Base-by-base conservation (phyloP, 345 rosid species). In the Bruguiera gymnorhiza region DNA sequence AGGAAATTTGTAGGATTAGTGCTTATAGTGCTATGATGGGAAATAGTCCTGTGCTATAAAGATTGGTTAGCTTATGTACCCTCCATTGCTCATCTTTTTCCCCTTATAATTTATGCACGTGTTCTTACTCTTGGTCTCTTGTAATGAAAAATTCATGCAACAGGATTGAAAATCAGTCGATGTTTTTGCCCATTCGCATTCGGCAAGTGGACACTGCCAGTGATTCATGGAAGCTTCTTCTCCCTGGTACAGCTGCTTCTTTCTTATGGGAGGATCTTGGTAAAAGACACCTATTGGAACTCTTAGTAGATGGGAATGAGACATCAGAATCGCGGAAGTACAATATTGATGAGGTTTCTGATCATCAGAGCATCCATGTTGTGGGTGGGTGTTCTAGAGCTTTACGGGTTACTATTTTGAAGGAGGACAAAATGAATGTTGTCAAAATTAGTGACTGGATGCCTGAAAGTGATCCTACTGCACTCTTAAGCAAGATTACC, bases 261-360 rank as follows among this genome's bases (percentile, higher is more conserved):
- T 96, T 92, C 87, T 85, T 83, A 29, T 92, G 99, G 99, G 99
- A 96, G 80, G 90, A 92, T 85, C 85, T 92, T 77, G 96, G 97
- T 81, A 86, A 90, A 76, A 82, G 75, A 26, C 86, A 81, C 76
- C 71, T 86, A 24, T 67, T 92, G 76, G 99, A 89, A 79, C 78
- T 92, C 71, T 86, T 90, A 71, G 85, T 84, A 67, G 94, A 83
- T 79, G 94, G 98, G 48, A 74, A 84, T 53, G 92, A 92, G 63
- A 75, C 84, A 72, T 84, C 81, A 54, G 82, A 76, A 71, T 82
- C 96, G 43, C 77, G 80, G 72, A 86, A 70, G 30, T 90, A 79
- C 65, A 81, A 89, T 75, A 92, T 96, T 76, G 99, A 96, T 86
- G 96, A 92, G 79, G 78, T 87, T 70, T 74, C 72, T 51, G 98